These are phyloP conservation scores for Stagonosporopsis cucurbitacearum DNA, from an alignment of 2,329 filamentous ascomycete genomes.

Conservation along the genomic window DNA sequence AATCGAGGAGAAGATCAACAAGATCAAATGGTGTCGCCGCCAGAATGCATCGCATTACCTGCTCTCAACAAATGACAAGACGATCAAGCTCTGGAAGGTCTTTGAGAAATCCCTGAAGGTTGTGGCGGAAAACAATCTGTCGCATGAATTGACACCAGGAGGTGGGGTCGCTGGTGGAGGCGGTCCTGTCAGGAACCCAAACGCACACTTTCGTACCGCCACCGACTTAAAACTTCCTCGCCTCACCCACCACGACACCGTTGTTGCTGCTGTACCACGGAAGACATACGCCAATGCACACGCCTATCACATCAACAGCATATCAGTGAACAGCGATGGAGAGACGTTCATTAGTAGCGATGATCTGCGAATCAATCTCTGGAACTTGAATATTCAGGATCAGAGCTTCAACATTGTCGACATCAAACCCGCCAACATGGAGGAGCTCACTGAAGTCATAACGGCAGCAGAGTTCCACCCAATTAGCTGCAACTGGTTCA, in stretches of 20 bases:
- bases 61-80: conserved; percentile 98
- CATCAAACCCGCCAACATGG: conserved; percentile 99
- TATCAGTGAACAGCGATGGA: conserved; percentile 99
- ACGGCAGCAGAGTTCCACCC: conserved; percentile 98
- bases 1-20: conserved; percentile 99
- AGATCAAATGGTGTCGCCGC: conserved; percentile 99
- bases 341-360: conserved; percentile 99
- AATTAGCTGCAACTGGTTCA: conserved; percentile 98
- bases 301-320: conserved; percentile 99
- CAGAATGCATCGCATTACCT: conserved; percentile 99
- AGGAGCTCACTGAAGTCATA: conserved; percentile 98
- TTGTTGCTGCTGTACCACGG: conserved; percentile 93
- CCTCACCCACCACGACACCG: conserved; percentile 96
- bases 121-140: conserved; percentile 98
- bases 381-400: conserved; percentile 99
- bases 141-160: conserved; percentile 85
- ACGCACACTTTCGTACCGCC: conserved; percentile 77
- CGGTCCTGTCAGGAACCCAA: conserved; percentile 75
- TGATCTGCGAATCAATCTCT: conserved; percentile 95
- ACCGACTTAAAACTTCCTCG: conserved; percentile 90
- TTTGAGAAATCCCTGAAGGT: conserved; percentile 99
- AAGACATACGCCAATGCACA: conserved; percentile 98
- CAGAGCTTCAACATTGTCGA: conserved; percentile 99
- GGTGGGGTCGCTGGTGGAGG: conserved; percentile 74
- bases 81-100: conserved; percentile 99